Base-by-base conservation (phyloP, 1,284 basidiomycete genomes). In the Marasmius sp. region DNA sequence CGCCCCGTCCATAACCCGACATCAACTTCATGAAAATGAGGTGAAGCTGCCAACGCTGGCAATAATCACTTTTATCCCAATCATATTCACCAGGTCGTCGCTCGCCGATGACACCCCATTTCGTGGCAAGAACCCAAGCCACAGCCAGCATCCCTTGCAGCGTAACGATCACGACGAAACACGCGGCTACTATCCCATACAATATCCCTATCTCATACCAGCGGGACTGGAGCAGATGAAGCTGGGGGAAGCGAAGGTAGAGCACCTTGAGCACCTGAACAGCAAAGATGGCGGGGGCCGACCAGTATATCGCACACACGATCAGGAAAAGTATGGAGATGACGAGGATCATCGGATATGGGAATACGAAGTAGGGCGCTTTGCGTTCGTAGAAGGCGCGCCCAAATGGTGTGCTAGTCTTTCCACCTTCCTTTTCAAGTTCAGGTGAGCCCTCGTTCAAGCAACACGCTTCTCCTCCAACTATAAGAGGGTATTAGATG, bases 11-110 rank as follows among this genome's bases (percentile, higher is more conserved):
- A 65, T 74, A 77, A 9, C 77, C 78, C 39, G 73, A 70, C 20
- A 79, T 62, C 37, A 75, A 65, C n/a, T 71, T 68, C 6, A 75
- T 74, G 6, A 80, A 63, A 3, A 68, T 68, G n/a, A 78, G 70
- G 61, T 80, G 78, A 16, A 81, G 69, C 66, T 80, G 77, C 79
- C 79, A 81, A 22, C 78, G 73, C 64, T 81, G 79, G 67, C 77
- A 79, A 63, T 81, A 81, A 58, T 71, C 74, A 69, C 74, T 77
- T 67, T 74, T 74, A 64, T 81, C 78, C 79, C 78, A 81, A 43
- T 77, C 69, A 61, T 74, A 79, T 37, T 68, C 67, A 0, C 78
- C 78, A 36, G 75, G 73, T 37, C 66, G 64, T 20, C 78, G 69
- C 20, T 70, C 69, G 8, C 78, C 76, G 47, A 80, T 75, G 47